These are phyloP conservation scores for Neofusicoccum kwambonambiense DNA, from an alignment of 2,329 filamentous ascomycete species.

Conservation along the genomic window DNA sequence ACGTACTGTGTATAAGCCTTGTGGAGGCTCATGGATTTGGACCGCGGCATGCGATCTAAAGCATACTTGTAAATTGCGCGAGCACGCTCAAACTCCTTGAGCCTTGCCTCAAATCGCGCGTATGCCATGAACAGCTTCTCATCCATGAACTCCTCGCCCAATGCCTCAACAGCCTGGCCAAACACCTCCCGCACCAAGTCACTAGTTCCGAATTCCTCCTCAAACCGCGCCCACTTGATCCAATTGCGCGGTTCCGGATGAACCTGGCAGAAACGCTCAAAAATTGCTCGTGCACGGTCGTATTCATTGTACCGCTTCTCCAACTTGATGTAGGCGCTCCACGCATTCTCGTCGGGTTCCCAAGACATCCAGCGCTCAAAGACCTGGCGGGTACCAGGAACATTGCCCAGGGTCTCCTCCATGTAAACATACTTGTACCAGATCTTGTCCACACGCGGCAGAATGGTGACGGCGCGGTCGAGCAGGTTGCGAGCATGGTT, in stretches of 20 bases:
- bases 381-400: constrained; percentile 86
- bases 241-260: constrained; percentile 94
- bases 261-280: constrained; percentile 83
- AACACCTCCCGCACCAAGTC: constrained; percentile 92
- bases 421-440: constrained; percentile 99
- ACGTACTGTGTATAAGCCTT: constrained; percentile 83
- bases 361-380: constrained; percentile 99
- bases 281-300: constrained; percentile 85
- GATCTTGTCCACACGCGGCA: constrained; percentile 89
- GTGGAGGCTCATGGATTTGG: constrained; percentile 79
- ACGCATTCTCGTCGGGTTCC: constrained; percentile 94
- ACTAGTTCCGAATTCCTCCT: constrained; percentile 91
- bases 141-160: constrained; percentile 94
- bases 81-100: constrained; percentile 93
- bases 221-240: constrained; percentile 98
- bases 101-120: constrained; percentile 88
- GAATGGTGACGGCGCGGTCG: constrained; percentile 88
- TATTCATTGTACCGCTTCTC: constrained; percentile 95
- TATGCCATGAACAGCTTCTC: constrained; percentile 95
- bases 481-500: constrained; percentile 94
- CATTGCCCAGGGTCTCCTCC: constrained; percentile 96
- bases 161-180: constrained; percentile 78
- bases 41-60: constrained; percentile 84
- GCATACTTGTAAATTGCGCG: constrained; percentile 97
- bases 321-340: constrained; percentile 94